These are phyloP conservation scores for Trichomonas tenax DNA, from an alignment of 208 protist species.

Conservation along the genomic window DNA sequence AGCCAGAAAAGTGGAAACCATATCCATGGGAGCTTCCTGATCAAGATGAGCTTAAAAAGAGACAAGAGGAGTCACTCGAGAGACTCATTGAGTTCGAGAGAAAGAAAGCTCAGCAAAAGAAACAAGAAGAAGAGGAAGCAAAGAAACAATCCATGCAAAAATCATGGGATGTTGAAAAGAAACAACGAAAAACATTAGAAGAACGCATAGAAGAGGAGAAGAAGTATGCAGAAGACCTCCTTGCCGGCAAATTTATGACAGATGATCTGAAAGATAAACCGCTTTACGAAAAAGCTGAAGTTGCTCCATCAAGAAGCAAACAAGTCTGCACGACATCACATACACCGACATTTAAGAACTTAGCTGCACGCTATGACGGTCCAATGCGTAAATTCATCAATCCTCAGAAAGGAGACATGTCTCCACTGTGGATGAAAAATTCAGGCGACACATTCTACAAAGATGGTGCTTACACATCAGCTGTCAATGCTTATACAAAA, in stretches of 20 bases:
- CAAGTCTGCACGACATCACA: not conserved
- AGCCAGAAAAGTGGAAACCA: not conserved
- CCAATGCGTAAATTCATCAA: not conserved
- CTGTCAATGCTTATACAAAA: slow-evolving; percentile 5
- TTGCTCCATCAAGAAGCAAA: not conserved
- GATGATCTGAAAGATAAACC: not conserved
- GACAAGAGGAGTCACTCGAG: not conserved
- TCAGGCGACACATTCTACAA: not conserved
- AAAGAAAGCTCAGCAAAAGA: not conserved
- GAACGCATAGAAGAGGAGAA: not conserved
- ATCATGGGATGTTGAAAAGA: slow-evolving; percentile 3
- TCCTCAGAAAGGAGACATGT: not conserved
- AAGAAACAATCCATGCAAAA: not conserved
- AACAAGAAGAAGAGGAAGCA: not conserved
- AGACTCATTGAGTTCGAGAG: not conserved
- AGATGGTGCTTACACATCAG: not conserved
- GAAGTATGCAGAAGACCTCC: not conserved
- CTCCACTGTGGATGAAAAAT: not conserved
- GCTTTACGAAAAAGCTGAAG: no score
- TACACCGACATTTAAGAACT: not conserved
- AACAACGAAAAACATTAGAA: not conserved
- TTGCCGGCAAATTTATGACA: not conserved
- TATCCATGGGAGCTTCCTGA: not conserved
- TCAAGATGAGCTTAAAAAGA: not conserved
- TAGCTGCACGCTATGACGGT: not conserved